These are phyloP conservation scores for Zychaea mexicana DNA, from an alignment of 371 early-diverging fungal species.

Conservation along the genomic window DNA sequence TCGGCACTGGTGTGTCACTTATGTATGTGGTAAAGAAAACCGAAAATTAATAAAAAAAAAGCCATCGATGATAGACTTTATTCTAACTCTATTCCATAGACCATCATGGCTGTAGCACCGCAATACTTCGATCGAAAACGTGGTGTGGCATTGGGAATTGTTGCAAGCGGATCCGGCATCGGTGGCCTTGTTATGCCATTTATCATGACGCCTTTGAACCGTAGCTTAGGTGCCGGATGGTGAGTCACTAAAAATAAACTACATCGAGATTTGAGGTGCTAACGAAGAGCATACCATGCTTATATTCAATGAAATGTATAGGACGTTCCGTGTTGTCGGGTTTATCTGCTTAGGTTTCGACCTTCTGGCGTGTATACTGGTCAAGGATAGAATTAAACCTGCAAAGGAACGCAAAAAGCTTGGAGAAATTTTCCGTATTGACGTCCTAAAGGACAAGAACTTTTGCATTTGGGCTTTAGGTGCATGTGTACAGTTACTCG, in stretches of 20 bases:
- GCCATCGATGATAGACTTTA: background rate
- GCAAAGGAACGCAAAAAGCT: background rate
- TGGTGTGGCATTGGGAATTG: constrained; percentile 76
- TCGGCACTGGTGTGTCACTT: constrained; percentile 67
- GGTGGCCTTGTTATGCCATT: constrained; percentile 77
- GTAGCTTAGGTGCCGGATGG: constrained; percentile 59
- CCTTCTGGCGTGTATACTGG: constrained; percentile 15
- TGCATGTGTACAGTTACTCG: constrained; percentile 31
- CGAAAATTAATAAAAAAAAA: background rate
- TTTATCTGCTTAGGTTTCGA: constrained; percentile 15
- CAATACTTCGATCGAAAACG: constrained; percentile 76
- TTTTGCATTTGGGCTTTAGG: constrained; percentile 30
- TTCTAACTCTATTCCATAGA: constrained; percentile 7
- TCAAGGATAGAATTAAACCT: constrained; percentile 19
- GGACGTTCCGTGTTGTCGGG: constrained; percentile 25
- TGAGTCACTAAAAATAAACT: constrained; percentile 6
- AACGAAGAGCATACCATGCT: background rate
- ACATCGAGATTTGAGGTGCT: background rate
- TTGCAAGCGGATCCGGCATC: constrained; percentile 78
- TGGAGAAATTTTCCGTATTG: constrained; percentile 7
- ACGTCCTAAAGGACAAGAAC: constrained; percentile 15
- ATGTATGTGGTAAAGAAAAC: constrained; percentile 19
- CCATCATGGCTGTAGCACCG: constrained; percentile 46
- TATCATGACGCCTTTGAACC: constrained; percentile 59
- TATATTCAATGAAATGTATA: constrained; percentile 2